Percentiles rank a stretch among this genome's conserved stretches.
phyloP scores from a whole-genome alignment of 192 early-diverging fungal species.

The Umbelopsis vinacea region DNA sequence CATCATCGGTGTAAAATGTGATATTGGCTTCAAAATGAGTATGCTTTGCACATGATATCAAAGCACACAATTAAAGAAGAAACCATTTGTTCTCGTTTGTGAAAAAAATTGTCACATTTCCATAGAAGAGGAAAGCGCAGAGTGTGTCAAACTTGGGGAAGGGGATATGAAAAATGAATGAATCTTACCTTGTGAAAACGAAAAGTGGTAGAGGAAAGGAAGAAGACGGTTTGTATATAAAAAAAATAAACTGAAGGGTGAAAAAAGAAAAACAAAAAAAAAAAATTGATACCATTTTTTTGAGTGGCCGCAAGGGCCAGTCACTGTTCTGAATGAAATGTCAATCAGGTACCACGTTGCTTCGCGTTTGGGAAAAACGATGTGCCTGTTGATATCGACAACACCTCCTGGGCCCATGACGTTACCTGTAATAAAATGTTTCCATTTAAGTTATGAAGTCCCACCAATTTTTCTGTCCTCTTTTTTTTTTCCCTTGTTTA shows the following conservation, averaged over 20 bases:
- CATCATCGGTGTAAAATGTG: background rate
- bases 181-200: background rate
- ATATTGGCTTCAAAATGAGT: constrained; percentile 15
- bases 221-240: background rate
- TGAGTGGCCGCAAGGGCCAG: too few species aligned
- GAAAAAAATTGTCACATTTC: constrained; percentile 23
- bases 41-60: constrained; percentile 13
- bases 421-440: constrained; percentile 10
- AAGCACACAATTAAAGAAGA: constrained; percentile 14
- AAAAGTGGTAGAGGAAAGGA: background rate
- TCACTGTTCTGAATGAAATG: too few species aligned
- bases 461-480: background rate
- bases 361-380: too few species aligned
- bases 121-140: constrained; percentile 11
- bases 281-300: too few species aligned
- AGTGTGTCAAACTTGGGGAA: constrained; percentile 18
- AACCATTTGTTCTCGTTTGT: constrained; percentile 12
- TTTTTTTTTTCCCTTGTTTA: constrained; percentile 2
- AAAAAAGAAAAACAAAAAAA: too few species aligned
- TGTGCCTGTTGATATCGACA: too few species aligned
- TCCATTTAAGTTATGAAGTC: background rate
- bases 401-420: background rate
- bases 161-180: background rate
- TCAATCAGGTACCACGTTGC: too few species aligned
- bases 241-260: too few species aligned